Base-by-base conservation (phyloP, 176 grass and related monocot genomes). In the Rhynchospora breviuscula region DNA sequence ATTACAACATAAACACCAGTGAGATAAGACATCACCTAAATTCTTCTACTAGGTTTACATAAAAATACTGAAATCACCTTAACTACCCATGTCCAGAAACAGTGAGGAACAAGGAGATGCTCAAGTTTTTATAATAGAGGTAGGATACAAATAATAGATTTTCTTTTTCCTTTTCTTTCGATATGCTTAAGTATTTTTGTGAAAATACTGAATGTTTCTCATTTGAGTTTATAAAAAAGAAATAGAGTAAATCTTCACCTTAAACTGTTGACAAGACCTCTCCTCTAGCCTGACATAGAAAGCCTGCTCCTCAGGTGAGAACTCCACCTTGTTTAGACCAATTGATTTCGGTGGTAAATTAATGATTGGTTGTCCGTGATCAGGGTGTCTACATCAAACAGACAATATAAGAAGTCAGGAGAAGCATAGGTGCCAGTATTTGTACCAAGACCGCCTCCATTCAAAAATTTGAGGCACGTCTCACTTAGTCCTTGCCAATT, bases 281-380 rank as follows among this genome's bases (percentile, higher is more conserved):
- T 92, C 89, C 84, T 29, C 97, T 44, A 95, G 88, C 26, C 54
- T 99, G 71, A 95, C 76, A 93, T 99, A 99, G 67, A 95, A 99
- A 3, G 91, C 91, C 17, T 91, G 84, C 68, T 95, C 97, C 83
- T 99, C 97, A 61, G 77, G 79, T 62, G 93, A 83, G 74, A 99
- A 99, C 78, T 99, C 88, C 63, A 99, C 88, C 79, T 88, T 95
- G 81, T 89, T 85, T 85, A 99, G 54, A 86, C 86, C 83, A 86
- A 99, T 96, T 85, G 64, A 87, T 86, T 99, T 99, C 25, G 86
- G 88, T 52, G 93, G 97, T 85, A 99, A 66, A 2, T 96, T 95
- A 83, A 95, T 95, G 65, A 99, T 99, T 49, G 97, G 97, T 81
- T 90, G 83, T 83, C 97, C 97, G 89, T 85, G 80, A 99, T 95